Evolutionary conservation across 2,329 filamentous ascomycete genomes (phyloP).

Genomic region (Colletotrichum sp.): DNA sequence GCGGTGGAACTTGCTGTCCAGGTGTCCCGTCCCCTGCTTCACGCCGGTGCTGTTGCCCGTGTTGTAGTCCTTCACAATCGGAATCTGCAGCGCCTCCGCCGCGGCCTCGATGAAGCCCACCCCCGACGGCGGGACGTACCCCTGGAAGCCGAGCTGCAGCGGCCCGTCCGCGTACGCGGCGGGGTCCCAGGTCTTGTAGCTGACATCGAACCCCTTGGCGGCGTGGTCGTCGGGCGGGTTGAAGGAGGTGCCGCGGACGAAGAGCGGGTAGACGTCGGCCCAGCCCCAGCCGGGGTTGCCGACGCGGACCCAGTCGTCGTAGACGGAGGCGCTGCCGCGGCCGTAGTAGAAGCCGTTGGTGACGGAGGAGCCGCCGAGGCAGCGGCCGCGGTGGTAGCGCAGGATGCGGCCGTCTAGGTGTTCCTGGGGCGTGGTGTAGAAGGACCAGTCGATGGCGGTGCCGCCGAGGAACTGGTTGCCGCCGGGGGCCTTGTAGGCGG

Average conservation of each 20-base stretch:
- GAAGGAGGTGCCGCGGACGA: conserved; percentile 28
- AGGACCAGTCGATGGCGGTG: conserved; percentile 29
- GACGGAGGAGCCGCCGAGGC: conserved; percentile 35
- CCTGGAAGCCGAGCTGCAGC: conserved; percentile 28
- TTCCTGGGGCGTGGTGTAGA: conserved; percentile 26
- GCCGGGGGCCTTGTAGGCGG: conserved; percentile 27
- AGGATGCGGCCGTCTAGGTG: conserved; percentile 33
- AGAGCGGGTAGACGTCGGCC: conserved; percentile 29
- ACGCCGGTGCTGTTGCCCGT: conserved; percentile 30
- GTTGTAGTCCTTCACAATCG: conserved; percentile 29
- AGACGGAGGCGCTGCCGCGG: conserved; percentile 31
- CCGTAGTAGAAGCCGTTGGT: conserved; percentile 38
- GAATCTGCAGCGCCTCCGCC: conserved; percentile 24
- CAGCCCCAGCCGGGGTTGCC: conserved; percentile 37
- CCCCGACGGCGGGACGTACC: conserved; percentile 32
- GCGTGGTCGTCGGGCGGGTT: conserved; percentile 25
- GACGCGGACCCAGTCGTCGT: conserved; percentile 34
- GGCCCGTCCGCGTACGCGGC: conserved; percentile 28
- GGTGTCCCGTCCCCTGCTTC: conserved; percentile 30
- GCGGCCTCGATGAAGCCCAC: conserved; percentile 30
- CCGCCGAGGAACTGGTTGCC: conserved; percentile 29
- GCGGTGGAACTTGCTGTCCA: conserved; percentile 25
- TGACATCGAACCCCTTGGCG: conserved; percentile 27
- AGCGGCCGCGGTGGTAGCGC: conserved; percentile 31
- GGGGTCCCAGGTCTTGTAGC: conserved; percentile 30